Evolutionary conservation across 257 asterid species (phyloP), one percentile per base, ranked within the genome.

Genomic region (Linaria vulgaris): DNA sequence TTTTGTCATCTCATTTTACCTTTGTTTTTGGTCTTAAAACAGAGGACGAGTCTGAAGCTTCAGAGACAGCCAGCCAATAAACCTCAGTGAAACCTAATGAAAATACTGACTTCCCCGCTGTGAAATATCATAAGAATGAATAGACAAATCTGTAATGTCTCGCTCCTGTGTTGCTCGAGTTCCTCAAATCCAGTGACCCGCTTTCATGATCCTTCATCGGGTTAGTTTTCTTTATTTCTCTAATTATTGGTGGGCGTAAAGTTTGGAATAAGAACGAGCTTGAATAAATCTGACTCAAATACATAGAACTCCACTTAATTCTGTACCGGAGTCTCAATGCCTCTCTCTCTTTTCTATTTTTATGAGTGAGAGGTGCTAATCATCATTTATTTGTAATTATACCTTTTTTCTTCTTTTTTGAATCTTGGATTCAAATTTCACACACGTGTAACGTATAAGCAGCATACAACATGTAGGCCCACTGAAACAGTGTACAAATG

Each of bases 41-140:
- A 88, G 97, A 88, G 69, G 95, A 85, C 7, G 97, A 85, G 43
- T 69, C 89, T 7, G 95, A 85, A 79, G n/a, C 86, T 61, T 85
- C 97, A 11, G 95, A 85, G 60, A 69, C 84, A 13, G 72, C 74
- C 45, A 70, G 83, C 63, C 84, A 78, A 61, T 77, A 73, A 65
- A 77, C 46, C 78, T 57, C 20, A 11, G 63, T 72, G 77, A 48
- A 79, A 77, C 66, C 68, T 72, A 66, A 37, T 61, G 67, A 67
- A 74, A 59, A 74, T 72, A 64, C 21, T 69, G 76, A 85, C 83
- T 58, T 63, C 80, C 34, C 72, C 63, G 39, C 60, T 63, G 7
- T 12, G 74, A 72, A 41, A 72, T 49, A 67, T 63, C 72, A 21
- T 71, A 77, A 61, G 56, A 38, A 65, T 64, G 48, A 69, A 66